Evolutionary conservation across 2,329 filamentous ascomycete genomes (phyloP).

Genomic region (Cladorrhinum sp.): DNA sequence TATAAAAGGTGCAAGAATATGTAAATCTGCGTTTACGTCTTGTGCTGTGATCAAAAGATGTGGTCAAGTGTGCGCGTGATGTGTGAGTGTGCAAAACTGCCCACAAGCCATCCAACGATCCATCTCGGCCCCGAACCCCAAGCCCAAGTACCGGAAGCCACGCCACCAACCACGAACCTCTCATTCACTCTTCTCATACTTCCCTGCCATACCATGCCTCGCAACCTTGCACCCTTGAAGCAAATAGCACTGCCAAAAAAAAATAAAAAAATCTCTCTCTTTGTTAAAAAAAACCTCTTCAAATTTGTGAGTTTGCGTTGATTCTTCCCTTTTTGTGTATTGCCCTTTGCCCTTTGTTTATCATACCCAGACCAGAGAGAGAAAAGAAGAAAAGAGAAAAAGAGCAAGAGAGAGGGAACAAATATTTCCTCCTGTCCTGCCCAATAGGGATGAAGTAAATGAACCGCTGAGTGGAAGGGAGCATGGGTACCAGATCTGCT

Average conservation of each 20-base stretch:
- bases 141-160: background rate
- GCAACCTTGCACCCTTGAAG: background rate
- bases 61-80: background rate
- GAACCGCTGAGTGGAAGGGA: too few relatives aligned
- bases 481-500: background rate
- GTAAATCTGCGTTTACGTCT: background rate
- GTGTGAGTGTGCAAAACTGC: background rate
- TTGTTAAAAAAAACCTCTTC: background rate
- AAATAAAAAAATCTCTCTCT: background rate
- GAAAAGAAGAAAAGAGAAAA: background rate
- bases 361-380: background rate
- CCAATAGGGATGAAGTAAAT: background rate
- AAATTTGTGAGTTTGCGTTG: background rate
- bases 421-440: background rate
- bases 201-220: background rate
- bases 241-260: background rate
- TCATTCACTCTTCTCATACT: background rate
- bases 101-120: background rate
- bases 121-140: background rate
- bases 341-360: background rate
- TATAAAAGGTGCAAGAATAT: background rate
- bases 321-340: slow-evolving; percentile 3
- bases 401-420: background rate
- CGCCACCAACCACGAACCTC: background rate
- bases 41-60: background rate